Evolutionary conservation across 345 rosid genomes (phyloP).

Genomic region (Brassica rapa): DNA sequence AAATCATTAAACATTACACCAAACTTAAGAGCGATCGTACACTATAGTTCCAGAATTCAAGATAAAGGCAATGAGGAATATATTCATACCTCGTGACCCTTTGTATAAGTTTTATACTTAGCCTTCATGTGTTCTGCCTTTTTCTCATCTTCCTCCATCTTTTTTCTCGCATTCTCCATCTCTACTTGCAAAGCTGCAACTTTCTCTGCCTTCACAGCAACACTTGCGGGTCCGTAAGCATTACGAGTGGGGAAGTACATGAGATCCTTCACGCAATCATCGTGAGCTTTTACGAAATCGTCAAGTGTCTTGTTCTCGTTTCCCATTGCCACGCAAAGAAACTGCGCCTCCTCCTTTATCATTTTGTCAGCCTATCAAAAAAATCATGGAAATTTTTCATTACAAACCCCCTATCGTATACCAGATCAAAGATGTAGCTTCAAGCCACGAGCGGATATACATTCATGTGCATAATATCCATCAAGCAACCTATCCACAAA

Average conservation of each 20-base stretch:
- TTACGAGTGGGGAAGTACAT: slow-evolving; percentile 93
- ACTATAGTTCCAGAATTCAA: not conserved
- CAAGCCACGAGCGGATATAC: not conserved
- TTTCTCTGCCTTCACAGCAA: slow-evolving; percentile 88
- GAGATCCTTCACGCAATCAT: slow-evolving; percentile 84
- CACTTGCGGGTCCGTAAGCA: slow-evolving; percentile 90
- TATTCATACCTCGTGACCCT: slow-evolving; percentile 83
- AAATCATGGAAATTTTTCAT: slow-evolving; percentile 5
- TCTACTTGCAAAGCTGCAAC: slow-evolving; percentile 82
- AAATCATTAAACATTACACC: not conserved
- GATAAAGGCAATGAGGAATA: slow-evolving; percentile 1
- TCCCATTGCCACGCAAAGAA: slow-evolving; percentile 84
- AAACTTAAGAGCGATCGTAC: not conserved
- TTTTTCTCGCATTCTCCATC: slow-evolving; percentile 68
- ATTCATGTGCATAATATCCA: not conserved
- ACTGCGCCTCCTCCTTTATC: slow-evolving; percentile 69
- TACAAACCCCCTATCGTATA: not conserved
- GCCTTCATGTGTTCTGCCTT: slow-evolving; percentile 83
- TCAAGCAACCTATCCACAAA: slow-evolving; percentile 2
- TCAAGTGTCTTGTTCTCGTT: slow-evolving; percentile 83
- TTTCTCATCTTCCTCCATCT: slow-evolving; percentile 79
- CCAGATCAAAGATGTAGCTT: slow-evolving; percentile 10
- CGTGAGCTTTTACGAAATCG: slow-evolving; percentile 87
- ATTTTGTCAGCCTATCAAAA: slow-evolving; percentile 64
- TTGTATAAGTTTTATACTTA: slow-evolving; percentile 77